Evolutionary conservation across 345 rosid genomes (phyloP), one percentile per base, ranked within the genome.

Genomic region (Citrus glauca): DNA sequence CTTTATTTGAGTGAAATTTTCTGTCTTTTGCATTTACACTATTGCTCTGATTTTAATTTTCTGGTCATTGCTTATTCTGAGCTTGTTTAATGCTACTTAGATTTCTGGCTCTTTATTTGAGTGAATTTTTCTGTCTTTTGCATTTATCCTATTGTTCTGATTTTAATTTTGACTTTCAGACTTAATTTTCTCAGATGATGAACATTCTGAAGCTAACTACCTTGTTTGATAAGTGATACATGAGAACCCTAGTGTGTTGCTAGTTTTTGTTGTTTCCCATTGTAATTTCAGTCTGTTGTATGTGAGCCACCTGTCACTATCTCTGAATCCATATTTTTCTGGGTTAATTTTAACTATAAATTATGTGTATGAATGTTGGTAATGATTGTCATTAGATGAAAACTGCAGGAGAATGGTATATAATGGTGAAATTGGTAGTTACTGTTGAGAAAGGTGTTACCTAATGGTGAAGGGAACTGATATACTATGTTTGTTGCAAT

Each of bases 401-500:
- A 48, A 6, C 9, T 42, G 45, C 28, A 40, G 30, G 8, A 40
- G 19, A 68, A 40, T 68, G 30, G 62, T 30, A 3, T 30, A 28
- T 71, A 13, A 45, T 2, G 50, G 42, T 35, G 8, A 61, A 62
- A 63, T 17, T 57, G 57, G 35, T 38, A 2, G n/a, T 60, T 59
- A 11, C 10, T 25, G 45, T 24, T 9, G 25, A 25, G 69, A 40
- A 7, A 42, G 8, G 45, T 55, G n/a, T 73, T 35, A 22, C 42
- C 7, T 67, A n/a, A 61, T 70, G 19, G 28, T 38, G 33, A 35
- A 59, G 50, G 57, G 50, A n/a, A 62, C 67, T 82, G 73, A 77
- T 81, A 45, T 77, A 55, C 59, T 72, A 69, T 74, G 72, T 61
- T 71, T 85, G 75, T 79, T 82, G 81, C 66, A 69, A 82, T 75